phyloP scores from a whole-genome alignment of 352 stramenopile genomes.

The Pythium phragmiticola region DNA sequence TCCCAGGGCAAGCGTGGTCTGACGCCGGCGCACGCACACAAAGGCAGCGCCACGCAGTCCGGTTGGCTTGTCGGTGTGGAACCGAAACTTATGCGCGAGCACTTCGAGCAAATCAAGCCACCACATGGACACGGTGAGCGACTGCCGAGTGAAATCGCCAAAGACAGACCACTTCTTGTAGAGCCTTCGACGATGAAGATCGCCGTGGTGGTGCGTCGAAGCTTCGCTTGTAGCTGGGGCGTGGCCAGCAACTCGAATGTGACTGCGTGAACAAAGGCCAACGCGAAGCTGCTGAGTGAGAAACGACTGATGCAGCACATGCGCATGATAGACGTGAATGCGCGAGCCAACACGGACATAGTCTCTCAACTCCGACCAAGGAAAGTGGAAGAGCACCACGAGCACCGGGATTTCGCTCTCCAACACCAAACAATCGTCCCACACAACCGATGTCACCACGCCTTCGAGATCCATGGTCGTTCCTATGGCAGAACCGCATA shows the following conservation, averaged over 20 bases:
- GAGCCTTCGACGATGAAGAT: background rate
- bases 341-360: conserved; percentile 16
- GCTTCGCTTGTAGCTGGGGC: conserved; percentile 1
- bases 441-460: conserved; percentile 17
- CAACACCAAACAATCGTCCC: conserved; percentile 27
- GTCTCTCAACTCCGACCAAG: conserved; percentile 15
- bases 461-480: conserved; percentile 13
- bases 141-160: conserved; percentile 24
- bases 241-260: conserved; percentile 10
- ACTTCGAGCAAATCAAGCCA: conserved; percentile 36
- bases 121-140: conserved; percentile 20
- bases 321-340: conserved; percentile 14
- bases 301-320: conserved; percentile 8
- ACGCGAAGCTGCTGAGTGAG: background rate
- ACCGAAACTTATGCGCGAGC: conserved; percentile 42
- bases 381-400: conserved; percentile 23
- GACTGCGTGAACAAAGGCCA: conserved; percentile 22
- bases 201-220: background rate
- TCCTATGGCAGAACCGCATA: background rate
- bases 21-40: conserved; percentile 25
- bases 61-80: conserved; percentile 20
- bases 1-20: conserved; percentile 30
- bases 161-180: conserved; percentile 26
- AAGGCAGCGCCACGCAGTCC: conserved; percentile 25
- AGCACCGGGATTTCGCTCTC: conserved; percentile 1